Evolutionary conservation across 352 stramenopile species (phyloP), one percentile per base, ranked within the genome.

Genomic region (Saprolegnia diclina): DNA sequence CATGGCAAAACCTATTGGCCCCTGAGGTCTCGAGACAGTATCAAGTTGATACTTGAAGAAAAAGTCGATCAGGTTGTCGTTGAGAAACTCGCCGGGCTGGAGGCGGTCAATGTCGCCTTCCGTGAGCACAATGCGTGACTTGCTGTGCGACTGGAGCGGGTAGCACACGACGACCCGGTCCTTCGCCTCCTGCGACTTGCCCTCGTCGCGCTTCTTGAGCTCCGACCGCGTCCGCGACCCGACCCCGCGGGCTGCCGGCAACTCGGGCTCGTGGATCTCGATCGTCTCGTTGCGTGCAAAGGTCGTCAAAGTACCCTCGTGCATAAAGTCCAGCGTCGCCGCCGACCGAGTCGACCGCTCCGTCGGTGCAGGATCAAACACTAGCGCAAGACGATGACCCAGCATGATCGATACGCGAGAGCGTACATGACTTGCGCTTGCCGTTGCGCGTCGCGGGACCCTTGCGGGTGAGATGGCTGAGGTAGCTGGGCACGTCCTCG

Each of bases 41-140:
- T 35, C 56, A 65, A 14, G 9, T 57, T 2, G n/a, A 32, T 1
- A 48, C 84, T 90, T 88, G n/a, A 97, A 72, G 71, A 96, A 97
- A 61, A 97, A 97, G 67, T 97, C 91, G 38, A 97, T 90, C 68
- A 97, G 85, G 68, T 88, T 94, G 77, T 97, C 91, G 77, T 97
- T 97, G 57, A 98, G 72, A 72, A 97, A 98, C 73, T 98, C 87
- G 13, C 82, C 85, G 1, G 91, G 91, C n/a, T 79, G 76, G 11
- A 98, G 79, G 18, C 90, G 78, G 40, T 95, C 85, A 24, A 91
- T 83, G 65, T 98, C 94, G 35, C 92, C 87, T 26, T 92, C 79
- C 19, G 82, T 88, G 67, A 98, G 74, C 0, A 77, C 81, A 35
- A 94, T 89, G 35, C 80, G 63, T 3, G 13, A 26, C 13, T n/a